A percentile compares a stretch with the other conserved stretches of the same genome.
Evolutionary conservation across 345 rosid species (phyloP).

Genomic region (Citrus trifoliata): DNA sequence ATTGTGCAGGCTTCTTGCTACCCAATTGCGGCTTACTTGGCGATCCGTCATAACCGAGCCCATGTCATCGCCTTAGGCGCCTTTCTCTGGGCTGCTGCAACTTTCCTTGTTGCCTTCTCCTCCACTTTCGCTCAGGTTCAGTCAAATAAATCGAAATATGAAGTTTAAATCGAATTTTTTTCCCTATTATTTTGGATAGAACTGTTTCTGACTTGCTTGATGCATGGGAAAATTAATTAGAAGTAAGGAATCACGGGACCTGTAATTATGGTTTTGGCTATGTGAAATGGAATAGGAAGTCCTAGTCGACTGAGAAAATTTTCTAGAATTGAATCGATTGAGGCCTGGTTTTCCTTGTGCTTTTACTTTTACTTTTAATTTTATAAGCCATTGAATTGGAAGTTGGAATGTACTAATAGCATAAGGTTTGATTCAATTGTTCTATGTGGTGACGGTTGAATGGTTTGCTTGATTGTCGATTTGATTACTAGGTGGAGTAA

Average conservation of each 20-base stretch:
- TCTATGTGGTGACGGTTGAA: background rate
- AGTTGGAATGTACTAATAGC: background rate
- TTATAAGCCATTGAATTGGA: background rate
- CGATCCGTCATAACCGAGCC: slow-evolving; percentile 54
- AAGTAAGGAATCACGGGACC: background rate
- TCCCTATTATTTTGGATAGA: background rate
- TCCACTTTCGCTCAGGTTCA: slow-evolving; percentile 61
- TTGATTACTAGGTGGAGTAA: background rate
- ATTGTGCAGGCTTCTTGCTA: slow-evolving; percentile 56
- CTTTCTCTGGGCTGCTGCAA: slow-evolving; percentile 73
- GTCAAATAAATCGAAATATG: background rate
- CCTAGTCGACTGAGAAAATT: background rate
- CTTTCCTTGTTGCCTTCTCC: slow-evolving; percentile 72
- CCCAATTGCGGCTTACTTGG: slow-evolving; percentile 64
- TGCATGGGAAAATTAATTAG: slow-evolving; percentile 12
- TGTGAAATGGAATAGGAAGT: background rate
- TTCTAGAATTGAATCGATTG: background rate
- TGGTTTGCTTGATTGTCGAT: background rate
- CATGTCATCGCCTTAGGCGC: slow-evolving; percentile 71
- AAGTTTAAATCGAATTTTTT: background rate
- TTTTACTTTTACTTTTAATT: background rate
- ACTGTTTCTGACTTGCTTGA: slow-evolving; percentile 1
- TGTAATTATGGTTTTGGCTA: background rate
- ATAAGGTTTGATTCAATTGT: background rate
- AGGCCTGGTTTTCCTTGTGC: too few species aligned